A percentile compares a stretch with the other conserved stretches of the same genome.
These are phyloP conservation scores for Trametes punicea DNA, from an alignment of 768 basidiomycete genomes.

Conservation along the genomic window DNA sequence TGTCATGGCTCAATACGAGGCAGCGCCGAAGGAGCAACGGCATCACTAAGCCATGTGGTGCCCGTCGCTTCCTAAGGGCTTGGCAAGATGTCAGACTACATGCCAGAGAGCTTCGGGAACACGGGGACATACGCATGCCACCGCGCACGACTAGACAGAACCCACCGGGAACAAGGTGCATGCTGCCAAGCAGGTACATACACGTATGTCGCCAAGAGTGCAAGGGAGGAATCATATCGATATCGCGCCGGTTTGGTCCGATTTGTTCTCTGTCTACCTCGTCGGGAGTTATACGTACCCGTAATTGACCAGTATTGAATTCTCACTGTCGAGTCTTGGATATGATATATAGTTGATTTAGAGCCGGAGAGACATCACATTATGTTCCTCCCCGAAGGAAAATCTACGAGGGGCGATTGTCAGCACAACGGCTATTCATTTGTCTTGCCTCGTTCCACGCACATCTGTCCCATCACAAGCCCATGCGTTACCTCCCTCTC, in stretches of 20 bases:
- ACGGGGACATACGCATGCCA: not conserved
- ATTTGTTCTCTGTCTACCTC: too few relatives aligned
- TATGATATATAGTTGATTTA: too few relatives aligned
- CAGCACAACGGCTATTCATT: not conserved
- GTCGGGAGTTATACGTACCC: not conserved
- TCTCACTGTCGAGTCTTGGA: too few relatives aligned
- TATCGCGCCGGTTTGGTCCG: too few relatives aligned
- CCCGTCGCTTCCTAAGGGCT: not conserved
- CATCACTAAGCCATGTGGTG: not conserved
- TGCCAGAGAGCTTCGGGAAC: not conserved
- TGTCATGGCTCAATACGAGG: too few relatives aligned
- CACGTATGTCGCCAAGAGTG: not conserved
- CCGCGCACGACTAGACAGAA: not conserved
- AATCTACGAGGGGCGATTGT: not conserved
- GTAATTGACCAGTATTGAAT: not conserved
- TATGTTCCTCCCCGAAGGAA: too few relatives aligned
- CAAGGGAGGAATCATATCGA: too few relatives aligned
- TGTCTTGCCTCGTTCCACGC: not conserved
- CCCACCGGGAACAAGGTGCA: not conserved
- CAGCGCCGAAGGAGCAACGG: not conserved
- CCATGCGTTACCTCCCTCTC: slow-evolving; percentile 5
- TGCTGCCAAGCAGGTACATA: not conserved
- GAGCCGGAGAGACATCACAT: too few relatives aligned
- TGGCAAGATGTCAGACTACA: not conserved
- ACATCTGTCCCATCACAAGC: not conserved